phyloP scores from a whole-genome alignment of 2,329 filamentous ascomycete genomes.

The Fusarium avenaceum region DNA sequence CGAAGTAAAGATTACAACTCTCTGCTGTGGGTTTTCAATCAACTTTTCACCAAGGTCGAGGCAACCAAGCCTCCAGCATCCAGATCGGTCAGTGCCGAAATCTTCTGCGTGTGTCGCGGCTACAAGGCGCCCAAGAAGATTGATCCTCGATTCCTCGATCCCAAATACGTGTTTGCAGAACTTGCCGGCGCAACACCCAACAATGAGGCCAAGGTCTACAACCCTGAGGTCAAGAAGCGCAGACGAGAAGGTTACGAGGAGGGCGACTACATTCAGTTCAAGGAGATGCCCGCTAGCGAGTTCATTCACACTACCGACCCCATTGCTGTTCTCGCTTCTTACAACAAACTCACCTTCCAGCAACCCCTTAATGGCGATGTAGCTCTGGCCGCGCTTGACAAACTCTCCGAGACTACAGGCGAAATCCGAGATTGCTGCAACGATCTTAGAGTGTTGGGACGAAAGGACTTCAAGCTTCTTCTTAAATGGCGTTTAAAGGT shows the following conservation, averaged over 20 bases:
- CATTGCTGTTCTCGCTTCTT: conserved; percentile 87
- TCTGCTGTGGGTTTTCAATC: conserved; percentile 96
- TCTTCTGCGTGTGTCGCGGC: conserved; percentile 96
- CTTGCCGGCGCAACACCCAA: conserved; percentile 87
- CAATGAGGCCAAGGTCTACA: conserved; percentile 98
- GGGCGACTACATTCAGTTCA: conserved; percentile 92
- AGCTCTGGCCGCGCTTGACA: conserved; percentile 85
- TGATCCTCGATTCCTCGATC: conserved; percentile 92
- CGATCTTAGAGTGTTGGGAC: conserved; percentile 89
- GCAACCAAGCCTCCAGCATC: conserved; percentile 97
- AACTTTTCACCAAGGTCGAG: conserved; percentile 94
- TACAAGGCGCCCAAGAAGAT: conserved; percentile 96
- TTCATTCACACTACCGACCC: conserved; percentile 96
- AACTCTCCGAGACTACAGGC: conserved; percentile 86
- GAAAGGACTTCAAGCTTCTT: conserved; percentile 93
- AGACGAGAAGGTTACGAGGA: conserved; percentile 99
- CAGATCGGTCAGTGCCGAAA: conserved; percentile 95
- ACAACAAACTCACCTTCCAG: conserved; percentile 87
- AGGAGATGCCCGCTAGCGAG: conserved; percentile 87
- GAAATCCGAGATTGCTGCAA: conserved; percentile 84
- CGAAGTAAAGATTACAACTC: conserved; percentile 97
- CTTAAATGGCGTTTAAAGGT: conserved; percentile 91
- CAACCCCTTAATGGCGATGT: conserved; percentile 86
- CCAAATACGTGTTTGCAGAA: conserved; percentile 91
- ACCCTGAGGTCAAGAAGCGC: conserved; percentile 96